Evolutionary conservation across 108 stramenopile genomes (phyloP).

Genomic region (Skeletonema costatum): DNA sequence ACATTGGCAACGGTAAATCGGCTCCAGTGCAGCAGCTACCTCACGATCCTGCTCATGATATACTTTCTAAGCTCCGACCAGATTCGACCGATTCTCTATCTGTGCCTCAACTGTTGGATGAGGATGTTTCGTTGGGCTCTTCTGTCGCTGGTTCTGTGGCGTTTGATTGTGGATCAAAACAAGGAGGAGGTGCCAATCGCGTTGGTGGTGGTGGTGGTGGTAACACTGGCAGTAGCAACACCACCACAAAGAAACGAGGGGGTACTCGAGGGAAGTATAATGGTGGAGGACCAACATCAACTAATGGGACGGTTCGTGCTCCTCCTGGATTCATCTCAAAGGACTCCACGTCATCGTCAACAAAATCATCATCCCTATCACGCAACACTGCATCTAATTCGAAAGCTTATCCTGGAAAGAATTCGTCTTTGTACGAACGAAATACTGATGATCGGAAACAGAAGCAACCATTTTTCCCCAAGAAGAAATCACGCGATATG

Average conservation of each 20-base stretch:
- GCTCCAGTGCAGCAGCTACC: not conserved
- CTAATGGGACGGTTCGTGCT: not conserved
- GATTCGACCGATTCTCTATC: constrained; percentile 27
- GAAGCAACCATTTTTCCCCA: not conserved
- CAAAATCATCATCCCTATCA: constrained; percentile 8
- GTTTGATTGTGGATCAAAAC: constrained; percentile 7
- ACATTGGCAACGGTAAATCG: not conserved
- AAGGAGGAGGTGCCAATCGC: not conserved
- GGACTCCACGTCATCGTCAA: constrained; percentile 5
- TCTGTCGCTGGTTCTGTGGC: constrained; percentile 23
- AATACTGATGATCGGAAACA: not conserved
- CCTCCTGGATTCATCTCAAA: constrained; percentile 23
- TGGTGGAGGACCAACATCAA: not conserved
- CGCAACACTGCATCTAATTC: not conserved
- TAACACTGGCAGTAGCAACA: not conserved
- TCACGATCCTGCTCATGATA: not conserved
- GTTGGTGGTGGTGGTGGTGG: no score
- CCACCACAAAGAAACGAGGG: constrained; percentile 11
- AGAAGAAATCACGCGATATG: not conserved
- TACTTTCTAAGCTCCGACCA: constrained; percentile 19
- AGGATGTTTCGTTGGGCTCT: constrained; percentile 18
- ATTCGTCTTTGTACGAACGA: not conserved
- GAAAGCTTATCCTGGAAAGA: not conserved
- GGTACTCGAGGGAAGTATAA: not conserved
- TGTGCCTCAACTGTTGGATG: constrained; percentile 32